Evolutionary conservation across 768 basidiomycete genomes (phyloP).

Genomic region (Grammothele lineata): DNA sequence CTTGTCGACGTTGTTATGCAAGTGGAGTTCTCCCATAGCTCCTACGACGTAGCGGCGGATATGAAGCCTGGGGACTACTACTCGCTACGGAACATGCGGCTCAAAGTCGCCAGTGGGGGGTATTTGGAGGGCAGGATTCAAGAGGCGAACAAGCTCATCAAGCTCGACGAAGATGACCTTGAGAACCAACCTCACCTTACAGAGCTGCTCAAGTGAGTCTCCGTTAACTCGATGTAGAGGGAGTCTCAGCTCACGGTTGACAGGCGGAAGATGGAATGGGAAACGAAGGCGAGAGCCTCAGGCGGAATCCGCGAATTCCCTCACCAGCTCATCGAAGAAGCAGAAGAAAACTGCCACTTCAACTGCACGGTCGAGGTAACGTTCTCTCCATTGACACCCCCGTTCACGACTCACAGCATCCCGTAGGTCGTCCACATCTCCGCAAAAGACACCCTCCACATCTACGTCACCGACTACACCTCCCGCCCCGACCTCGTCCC

Average conservation of each 20-base stretch:
- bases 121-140: conserved; percentile 52
- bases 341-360: conserved; percentile 38
- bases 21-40: conserved; percentile 57
- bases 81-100: conserved; percentile 48
- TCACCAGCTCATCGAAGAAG: conserved; percentile 46
- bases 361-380: conserved; percentile 59
- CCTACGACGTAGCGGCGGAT: conserved; percentile 34
- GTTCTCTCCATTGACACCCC: neutral
- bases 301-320: conserved; percentile 32
- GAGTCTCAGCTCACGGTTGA: neutral
- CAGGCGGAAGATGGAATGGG: conserved; percentile 51
- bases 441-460: conserved; percentile 29
- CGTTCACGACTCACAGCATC: neutral
- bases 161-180: conserved; percentile 38
- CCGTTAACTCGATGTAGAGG: neutral
- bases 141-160: conserved; percentile 42
- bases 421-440: conserved; percentile 44
- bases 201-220: conserved; percentile 49
- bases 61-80: conserved; percentile 52
- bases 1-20: conserved; percentile 45
- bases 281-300: conserved; percentile 24
- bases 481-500: conserved; percentile 38
- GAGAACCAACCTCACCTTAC: conserved; percentile 35
- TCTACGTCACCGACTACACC: conserved; percentile 69
- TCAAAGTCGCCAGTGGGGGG: conserved; percentile 34